Conservation (phyloP, 345 rosid genomes). For the Theobroma cacao region DNA sequence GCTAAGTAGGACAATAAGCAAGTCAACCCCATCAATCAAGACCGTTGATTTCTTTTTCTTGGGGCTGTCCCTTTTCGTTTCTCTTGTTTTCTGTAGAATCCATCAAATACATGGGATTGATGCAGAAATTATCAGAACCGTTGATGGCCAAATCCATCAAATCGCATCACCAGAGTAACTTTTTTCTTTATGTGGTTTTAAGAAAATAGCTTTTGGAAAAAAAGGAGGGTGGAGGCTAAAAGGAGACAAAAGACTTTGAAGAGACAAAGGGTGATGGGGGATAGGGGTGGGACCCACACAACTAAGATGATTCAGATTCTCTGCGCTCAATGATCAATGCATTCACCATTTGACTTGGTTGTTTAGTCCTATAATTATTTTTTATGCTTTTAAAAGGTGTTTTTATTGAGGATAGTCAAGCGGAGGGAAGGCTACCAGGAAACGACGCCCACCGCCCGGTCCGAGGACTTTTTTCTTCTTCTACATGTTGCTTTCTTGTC, state of each 20-base stretch:
- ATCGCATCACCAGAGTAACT: neutral
- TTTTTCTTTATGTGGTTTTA: neutral
- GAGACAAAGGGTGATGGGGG: neutral
- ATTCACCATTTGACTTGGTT: neutral
- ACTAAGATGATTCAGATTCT: slow-evolving; percentile 19
- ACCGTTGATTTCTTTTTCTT: slow-evolving; percentile 16
- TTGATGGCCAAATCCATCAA: neutral
- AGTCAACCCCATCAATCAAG: slow-evolving; percentile 29
- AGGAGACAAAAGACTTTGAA: neutral
- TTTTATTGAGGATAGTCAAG: neutral
- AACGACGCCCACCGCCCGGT: neutral
- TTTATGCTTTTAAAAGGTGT: neutral
- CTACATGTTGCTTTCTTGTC: neutral
- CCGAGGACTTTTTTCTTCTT: neutral
- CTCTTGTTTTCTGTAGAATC: neutral
- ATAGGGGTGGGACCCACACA: slow-evolving; percentile 17
- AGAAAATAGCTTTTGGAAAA: neutral
- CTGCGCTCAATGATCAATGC: neutral
- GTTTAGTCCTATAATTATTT: neutral
- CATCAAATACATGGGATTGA: neutral
- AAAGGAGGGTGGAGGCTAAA: neutral
- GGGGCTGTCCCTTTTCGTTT: neutral
- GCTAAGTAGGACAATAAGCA: neutral
- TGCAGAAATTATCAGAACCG: slow-evolving; percentile 25
- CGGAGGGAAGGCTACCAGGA: slow-evolving; percentile 5